Evolutionary conservation across 495 filamentous ascomycete species (phyloP), one percentile per base, ranked within the genome.

Genomic region (Parathielavia hyrcaniae): DNA sequence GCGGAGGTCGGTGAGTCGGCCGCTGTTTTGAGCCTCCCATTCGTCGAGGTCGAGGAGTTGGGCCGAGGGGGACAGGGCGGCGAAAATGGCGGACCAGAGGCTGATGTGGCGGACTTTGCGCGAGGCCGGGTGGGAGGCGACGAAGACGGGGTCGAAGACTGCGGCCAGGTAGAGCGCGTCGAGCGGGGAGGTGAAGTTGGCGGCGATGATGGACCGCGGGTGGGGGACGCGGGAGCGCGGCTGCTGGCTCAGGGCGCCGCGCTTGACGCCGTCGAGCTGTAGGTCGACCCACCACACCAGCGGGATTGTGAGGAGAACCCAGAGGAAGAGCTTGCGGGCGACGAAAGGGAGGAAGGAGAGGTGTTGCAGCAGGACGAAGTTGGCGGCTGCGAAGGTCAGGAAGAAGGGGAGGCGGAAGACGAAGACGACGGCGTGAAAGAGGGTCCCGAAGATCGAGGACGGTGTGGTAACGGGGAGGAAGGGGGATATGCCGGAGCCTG

Each of bases 281-380:
- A 99, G 77, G 71, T 97, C 93, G 50, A 96, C 86, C 91, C 92
- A 97, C 92, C 93, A 97, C 39, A 97, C 85, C 19, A 91, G 91
- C 0, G 90, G 88, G 22, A 91, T 85, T 34, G 83, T 85, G 17
- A 99, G 79, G 44, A 97, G 81, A 47, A 83, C 78, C 92, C 95
- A 97, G 32, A 97, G 68, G 40, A 86, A 78, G 16, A 90, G 84
- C 71, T 96, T 97, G 67, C 89, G 88, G 13, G 79, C 72, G 38
- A 90, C 68, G 11, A 83, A 83, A 1, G 89, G 89, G n/a, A 96
- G 82, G 17, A 50, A 35, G 0, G 90, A 91, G 2, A 97, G 80
- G 82, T 84, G 90, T 75, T 91, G 88, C 43, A 97, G 76, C 30
- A 96, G 62, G 51, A 88, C 66, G 71, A 96, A 93, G 76, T 95